These are phyloP conservation scores for Ceratocystis diversiconidia DNA, from an alignment of 2,329 filamentous ascomycete species.

Conservation along the genomic window DNA sequence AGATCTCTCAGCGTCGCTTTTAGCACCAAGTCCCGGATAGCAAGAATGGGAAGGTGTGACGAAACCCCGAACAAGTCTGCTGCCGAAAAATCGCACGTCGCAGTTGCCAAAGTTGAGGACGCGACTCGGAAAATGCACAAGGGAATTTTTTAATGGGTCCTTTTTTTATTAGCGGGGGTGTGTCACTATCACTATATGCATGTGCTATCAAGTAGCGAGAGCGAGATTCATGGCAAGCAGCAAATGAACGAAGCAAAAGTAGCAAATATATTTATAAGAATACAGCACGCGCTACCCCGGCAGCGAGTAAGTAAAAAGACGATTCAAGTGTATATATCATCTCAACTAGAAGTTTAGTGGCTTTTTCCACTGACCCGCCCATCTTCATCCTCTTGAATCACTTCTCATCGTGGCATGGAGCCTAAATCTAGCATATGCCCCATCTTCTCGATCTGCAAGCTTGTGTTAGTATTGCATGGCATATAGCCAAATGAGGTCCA, in stretches of 20 bases:
- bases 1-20: neutral
- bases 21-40: neutral
- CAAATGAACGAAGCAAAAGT: neutral
- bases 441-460: conserved; percentile 65
- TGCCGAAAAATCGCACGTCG: neutral
- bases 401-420: neutral
- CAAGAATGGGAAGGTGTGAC: neutral
- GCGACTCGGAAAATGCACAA: neutral
- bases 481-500: neutral
- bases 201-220: neutral
- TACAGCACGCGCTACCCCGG: neutral
- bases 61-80: neutral
- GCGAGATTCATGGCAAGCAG: neutral
- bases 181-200: neutral
- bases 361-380: neutral
- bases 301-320: neutral
- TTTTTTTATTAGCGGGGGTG: neutral
- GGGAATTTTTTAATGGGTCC: neutral
- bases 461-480: conserved; percentile 1
- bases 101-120: neutral
- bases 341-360: neutral
- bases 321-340: neutral
- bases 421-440: conserved; percentile 59
- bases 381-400: neutral
- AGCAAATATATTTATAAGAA: neutral